Conservation (phyloP, 352 stramenopile species). For the Globisporangium echinulatum region DNA sequence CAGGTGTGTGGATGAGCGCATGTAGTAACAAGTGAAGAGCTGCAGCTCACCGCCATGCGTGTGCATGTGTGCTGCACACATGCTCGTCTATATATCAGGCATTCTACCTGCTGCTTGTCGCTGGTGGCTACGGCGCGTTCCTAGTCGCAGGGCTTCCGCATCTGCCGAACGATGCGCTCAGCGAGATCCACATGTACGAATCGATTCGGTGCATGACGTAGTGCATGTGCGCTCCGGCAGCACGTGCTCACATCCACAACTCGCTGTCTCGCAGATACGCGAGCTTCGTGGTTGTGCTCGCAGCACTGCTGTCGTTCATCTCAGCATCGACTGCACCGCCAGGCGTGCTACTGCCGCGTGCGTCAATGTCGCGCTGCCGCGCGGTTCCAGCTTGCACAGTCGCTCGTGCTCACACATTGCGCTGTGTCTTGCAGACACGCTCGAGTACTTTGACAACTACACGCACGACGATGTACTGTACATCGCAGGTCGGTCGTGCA, state of each 20-base stretch:
- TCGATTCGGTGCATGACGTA: too few species aligned
- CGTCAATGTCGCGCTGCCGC: slow-evolving; percentile 1
- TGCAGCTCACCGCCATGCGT: neutral
- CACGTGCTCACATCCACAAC: too few species aligned
- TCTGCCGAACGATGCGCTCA: slow-evolving; percentile 33
- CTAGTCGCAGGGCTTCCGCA: slow-evolving; percentile 34
- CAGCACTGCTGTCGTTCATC: slow-evolving; percentile 46
- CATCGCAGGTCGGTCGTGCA: slow-evolving; percentile 19
- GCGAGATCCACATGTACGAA: slow-evolving; percentile 31
- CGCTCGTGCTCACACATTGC: neutral
- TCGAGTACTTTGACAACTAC: slow-evolving; percentile 51
- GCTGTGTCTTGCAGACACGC: slow-evolving; percentile 21
- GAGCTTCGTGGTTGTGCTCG: slow-evolving; percentile 29
- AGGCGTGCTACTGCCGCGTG: slow-evolving; percentile 39
- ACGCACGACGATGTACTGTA: slow-evolving; percentile 43
- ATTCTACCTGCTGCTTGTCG: slow-evolving; percentile 56
- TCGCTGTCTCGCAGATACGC: slow-evolving; percentile 16
- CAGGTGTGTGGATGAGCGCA: slow-evolving; percentile 12
- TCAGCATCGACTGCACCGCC: slow-evolving; percentile 31
- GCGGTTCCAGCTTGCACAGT: too few species aligned
- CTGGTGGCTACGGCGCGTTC: slow-evolving; percentile 53
- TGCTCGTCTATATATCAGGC: slow-evolving; percentile 20
- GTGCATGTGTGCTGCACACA: neutral
- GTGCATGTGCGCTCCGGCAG: too few species aligned
- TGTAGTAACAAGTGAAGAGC: neutral